Base-by-base conservation (phyloP, 257 asterid species). In the Solanum piurae region DNA sequence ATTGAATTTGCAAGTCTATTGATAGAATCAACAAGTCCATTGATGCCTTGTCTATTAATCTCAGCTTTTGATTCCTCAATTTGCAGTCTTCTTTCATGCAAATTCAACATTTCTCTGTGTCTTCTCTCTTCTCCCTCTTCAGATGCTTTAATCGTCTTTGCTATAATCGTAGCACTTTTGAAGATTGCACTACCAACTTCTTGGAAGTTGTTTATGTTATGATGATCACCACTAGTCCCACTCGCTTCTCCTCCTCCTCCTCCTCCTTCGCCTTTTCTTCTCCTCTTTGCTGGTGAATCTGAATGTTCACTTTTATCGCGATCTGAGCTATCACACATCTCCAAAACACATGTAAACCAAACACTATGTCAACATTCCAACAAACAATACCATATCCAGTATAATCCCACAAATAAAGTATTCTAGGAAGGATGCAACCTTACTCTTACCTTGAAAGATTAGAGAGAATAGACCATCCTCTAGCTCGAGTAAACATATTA, bases 61-160 rank as follows among this genome's bases (percentile, higher is more conserved):
- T 96, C 97, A 77, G 95, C 98, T 86, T 94, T 95, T 40, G 98
- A 91, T 82, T 95, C 98, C 86, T 96, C 98, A 83, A 94, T 94
- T 74, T 90, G 90, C 66, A 96, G 92, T 62, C 98, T 92, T 82
- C 94, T 95, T 87, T 94, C 91, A 52, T 96, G 98, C 92, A 96
- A 83, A 14, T 87, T 88, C 93, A 95, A 7, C 76, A 95, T 37
- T 83, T 96, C 94, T 79, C 90, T 90, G 89, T 95, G 99, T 88
- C 98, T 92, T 83, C 90, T 92, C 88, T 95, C 98, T 71, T 92
- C 95, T 87, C 95, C 93, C 88, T 94, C 98, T 83, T 93, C 98
- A 82, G 95, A 36, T 18, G 97, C 90, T 85, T 92, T 92, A 7
- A 96, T 93, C 5, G 96, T 94, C 40, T 93, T 95, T 9, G 98